Evolutionary conservation across 129 eudicot genomes (phyloP), one percentile per base, ranked within the genome.

Genomic region (Artemisia argyi): DNA sequence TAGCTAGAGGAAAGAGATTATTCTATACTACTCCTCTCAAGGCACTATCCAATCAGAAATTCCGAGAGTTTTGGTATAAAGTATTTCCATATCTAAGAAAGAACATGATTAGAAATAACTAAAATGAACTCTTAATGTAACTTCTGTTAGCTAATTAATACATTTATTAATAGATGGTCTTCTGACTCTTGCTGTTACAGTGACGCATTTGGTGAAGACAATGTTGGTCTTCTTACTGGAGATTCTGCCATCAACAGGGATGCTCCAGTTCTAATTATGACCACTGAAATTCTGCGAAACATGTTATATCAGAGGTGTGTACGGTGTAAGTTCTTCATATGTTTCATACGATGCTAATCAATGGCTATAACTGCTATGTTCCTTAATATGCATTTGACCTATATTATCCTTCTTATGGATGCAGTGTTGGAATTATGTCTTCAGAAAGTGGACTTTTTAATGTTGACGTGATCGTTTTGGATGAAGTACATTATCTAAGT

Each of bases 401-500:
- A 54, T 61, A 69, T 67, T 49, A 59, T 65, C 51, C 26, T 68
- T 74, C 61, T 75, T 52, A 68, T 16, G 76, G 48, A 42, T 86
- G 81, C 98, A 94, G 99, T 81, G 96, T 94, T 32, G 99, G 99
- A 78, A 82, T 60, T 61, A 81, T 80, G 81, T 86, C 99, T 58
- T 90, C 96, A 4, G 93, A 91, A 68, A 78, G 91, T 64, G 93
- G 91, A 48, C 93, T 94, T 79, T 83, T 82, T 49, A 87, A 85
- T 76, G 99, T 90, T 84, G 99, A 94, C 72, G 99, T 84, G 78
- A 90, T 94, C 83, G 97, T 94, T 83, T 80, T 94, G 83, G 99
- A 94, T 90, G 99, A 94, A 90, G 99, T 94, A 30, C 99, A 94
- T 58, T 94, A 94, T 85, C 80, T 94, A 69, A 94, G 99, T 81